Conservation (phyloP, 345 rosid genomes). For the Linum lewisii region DNA sequence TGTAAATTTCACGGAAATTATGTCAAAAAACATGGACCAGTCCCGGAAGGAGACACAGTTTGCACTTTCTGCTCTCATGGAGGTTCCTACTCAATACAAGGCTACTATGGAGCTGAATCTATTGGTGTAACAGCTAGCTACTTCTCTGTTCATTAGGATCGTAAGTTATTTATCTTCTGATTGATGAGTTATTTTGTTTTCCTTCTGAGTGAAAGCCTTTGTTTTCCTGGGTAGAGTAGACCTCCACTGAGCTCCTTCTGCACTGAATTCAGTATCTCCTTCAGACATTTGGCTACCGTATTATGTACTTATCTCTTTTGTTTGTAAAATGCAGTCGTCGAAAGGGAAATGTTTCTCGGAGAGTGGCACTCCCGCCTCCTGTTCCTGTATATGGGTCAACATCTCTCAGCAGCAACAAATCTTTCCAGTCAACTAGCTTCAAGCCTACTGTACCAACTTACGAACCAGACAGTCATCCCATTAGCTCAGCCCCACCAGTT, state of each 20-base stretch:
- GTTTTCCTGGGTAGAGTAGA: too few species aligned
- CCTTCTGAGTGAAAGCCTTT: not conserved
- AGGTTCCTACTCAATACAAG: conserved; percentile 4
- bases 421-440: not conserved
- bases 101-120: not conserved
- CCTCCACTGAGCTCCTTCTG: too few species aligned
- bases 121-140: not conserved
- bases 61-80: conserved; percentile 6
- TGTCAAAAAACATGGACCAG: not conserved
- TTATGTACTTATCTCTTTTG: not conserved
- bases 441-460: conserved; percentile 1
- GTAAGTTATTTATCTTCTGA: not conserved
- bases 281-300: not conserved
- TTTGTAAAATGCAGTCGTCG: not conserved
- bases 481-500: not conserved
- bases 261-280: too few species aligned
- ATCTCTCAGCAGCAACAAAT: not conserved
- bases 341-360: not conserved
- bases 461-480: not conserved
- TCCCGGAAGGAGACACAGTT: conserved; percentile 2
- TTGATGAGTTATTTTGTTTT: not conserved
- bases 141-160: not conserved
- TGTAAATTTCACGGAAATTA: conserved; percentile 4
- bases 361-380: conserved; percentile 1
- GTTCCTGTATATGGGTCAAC: not conserved